Conservation (phyloP, 2,329 filamentous ascomycete species). For the Helicocarpus griseus region DNA sequence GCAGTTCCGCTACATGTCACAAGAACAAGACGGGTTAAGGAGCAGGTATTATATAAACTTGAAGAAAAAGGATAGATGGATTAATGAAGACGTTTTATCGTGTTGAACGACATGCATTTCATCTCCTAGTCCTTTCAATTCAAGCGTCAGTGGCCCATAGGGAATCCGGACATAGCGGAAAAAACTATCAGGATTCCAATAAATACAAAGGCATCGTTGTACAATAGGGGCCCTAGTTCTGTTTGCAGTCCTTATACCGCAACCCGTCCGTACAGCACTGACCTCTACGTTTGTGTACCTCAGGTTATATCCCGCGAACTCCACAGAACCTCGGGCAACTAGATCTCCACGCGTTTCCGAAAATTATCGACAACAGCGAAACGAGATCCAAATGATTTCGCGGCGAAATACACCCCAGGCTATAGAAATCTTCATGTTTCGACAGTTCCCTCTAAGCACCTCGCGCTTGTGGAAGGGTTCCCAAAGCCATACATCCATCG, state of each 20-base stretch:
- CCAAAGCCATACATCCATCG: neutral
- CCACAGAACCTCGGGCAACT: conserved; percentile 8
- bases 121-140: no score
- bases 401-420: conserved; percentile 6
- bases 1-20: neutral
- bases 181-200: no score
- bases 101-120: no score
- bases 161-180: no score
- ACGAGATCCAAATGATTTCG: neutral
- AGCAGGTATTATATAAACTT: neutral
- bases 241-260: neutral
- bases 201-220: neutral
- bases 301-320: conserved; percentile 12
- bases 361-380: neutral
- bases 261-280: neutral
- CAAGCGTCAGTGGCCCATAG: no score
- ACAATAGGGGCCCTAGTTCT: neutral
- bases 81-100: no score
- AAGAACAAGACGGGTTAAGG: neutral
- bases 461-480: neutral
- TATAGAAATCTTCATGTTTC: neutral
- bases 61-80: neutral
- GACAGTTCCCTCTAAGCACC: neutral
- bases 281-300: conserved; percentile 12
- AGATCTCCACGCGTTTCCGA: neutral